Evolutionary conservation across 768 basidiomycete species (phyloP).

Genomic region (Tulasnella sp.): DNA sequence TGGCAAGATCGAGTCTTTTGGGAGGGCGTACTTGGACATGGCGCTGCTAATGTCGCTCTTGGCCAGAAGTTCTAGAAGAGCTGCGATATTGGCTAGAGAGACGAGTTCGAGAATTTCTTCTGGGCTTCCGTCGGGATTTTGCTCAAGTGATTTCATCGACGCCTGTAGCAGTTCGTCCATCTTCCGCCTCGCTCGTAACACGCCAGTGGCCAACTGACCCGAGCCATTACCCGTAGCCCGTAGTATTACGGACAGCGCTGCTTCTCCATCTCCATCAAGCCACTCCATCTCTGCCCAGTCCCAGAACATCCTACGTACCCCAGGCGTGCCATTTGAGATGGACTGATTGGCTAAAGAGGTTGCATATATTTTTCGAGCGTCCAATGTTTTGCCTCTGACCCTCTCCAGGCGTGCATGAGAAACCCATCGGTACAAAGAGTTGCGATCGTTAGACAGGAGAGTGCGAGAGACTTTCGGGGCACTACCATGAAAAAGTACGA

Average conservation of each 20-base stretch:
- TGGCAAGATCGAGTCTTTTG: too few species aligned
- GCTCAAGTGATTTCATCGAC: not conserved
- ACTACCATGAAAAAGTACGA: constrained; percentile 29
- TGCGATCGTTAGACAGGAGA: constrained; percentile 42
- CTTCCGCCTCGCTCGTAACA: constrained; percentile 52
- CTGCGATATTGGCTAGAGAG: not conserved
- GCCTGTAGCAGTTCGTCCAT: constrained; percentile 20
- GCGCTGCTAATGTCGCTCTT: not conserved
- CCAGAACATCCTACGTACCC: constrained; percentile 51
- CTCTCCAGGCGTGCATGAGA: constrained; percentile 64
- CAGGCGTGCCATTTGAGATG: constrained; percentile 28
- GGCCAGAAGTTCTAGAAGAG: constrained; percentile 6
- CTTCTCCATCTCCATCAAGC: constrained; percentile 40
- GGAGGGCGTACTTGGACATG: not conserved
- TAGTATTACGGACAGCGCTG: constrained; percentile 42
- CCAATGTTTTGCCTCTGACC: constrained; percentile 47
- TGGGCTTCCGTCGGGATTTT: not conserved
- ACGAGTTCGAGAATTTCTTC: not conserved
- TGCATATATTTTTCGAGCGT: constrained; percentile 67
- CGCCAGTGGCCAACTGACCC: constrained; percentile 35
- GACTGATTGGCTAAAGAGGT: constrained; percentile 33
- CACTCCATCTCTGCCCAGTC: constrained; percentile 81
- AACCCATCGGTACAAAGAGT: constrained; percentile 56
- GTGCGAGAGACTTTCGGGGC: constrained; percentile 56
- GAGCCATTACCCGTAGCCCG: constrained; percentile 33